Conservation (phyloP, 2,329 filamentous ascomycete genomes). For the Drechslera avenae region DNA sequence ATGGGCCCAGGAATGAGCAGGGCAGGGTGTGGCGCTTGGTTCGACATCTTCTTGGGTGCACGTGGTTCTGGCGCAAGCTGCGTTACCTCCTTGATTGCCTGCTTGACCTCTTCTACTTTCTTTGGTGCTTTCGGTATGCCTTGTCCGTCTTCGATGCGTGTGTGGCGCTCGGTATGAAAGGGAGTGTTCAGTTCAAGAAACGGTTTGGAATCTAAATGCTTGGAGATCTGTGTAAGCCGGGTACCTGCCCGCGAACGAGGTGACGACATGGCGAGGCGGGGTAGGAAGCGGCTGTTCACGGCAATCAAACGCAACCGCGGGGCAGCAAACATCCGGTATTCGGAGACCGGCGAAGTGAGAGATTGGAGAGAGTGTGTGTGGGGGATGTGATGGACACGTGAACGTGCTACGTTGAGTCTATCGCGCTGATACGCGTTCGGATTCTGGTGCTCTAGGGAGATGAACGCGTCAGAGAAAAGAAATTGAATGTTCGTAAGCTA, state of each 20-base stretch:
- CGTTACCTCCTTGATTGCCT: constrained; percentile 9
- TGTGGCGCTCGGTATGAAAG: constrained; percentile 64
- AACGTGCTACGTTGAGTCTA: constrained; percentile 1
- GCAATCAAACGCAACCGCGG: constrained; percentile 30
- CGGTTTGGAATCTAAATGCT: constrained; percentile 63
- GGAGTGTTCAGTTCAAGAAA: constrained; percentile 66
- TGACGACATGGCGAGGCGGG: constrained; percentile 42
- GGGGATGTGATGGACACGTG: constrained; percentile 3
- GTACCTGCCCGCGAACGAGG: constrained; percentile 47
- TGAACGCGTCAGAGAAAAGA: constrained; percentile 4
- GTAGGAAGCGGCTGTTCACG: constrained; percentile 35
- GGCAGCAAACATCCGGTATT: constrained; percentile 44
- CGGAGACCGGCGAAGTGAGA: constrained; percentile 25
- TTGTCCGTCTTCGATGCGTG: constrained; percentile 59
- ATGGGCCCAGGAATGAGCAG: constrained; percentile 97
- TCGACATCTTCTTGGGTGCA: constrained; percentile 55
- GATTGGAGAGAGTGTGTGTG: not conserved
- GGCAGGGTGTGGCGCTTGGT: constrained; percentile 67
- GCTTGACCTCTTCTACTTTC: constrained; percentile 16
- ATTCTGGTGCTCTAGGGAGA: not conserved
- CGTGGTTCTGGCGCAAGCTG: constrained; percentile 22
- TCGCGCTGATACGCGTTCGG: not conserved
- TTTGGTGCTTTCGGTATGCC: constrained; percentile 41
- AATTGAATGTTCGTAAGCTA: not conserved
- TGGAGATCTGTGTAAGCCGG: constrained; percentile 64